These are phyloP conservation scores for Ogataea methanolica DNA, from an alignment of 805 yeast genomes.

Conservation along the genomic window DNA sequence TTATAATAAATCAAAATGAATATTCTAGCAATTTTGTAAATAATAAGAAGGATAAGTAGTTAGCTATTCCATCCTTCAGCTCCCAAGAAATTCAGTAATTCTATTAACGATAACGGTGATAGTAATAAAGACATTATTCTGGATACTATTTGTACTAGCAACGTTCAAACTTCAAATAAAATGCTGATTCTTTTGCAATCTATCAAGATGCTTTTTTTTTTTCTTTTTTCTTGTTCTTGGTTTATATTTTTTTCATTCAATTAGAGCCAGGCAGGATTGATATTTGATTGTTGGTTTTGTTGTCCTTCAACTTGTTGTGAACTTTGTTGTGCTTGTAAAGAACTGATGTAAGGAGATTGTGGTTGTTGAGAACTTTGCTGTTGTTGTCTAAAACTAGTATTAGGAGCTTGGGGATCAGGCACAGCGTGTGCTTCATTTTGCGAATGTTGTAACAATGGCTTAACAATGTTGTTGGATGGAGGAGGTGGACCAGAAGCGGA, in stretches of 20 bases:
- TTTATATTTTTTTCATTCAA: background rate
- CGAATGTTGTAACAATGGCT: slow-evolving; percentile 28
- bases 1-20: too few relatives aligned
- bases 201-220: too few relatives aligned
- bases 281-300: slow-evolving; percentile 16
- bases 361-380: slow-evolving; percentile 30
- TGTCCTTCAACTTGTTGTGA: slow-evolving; percentile 18
- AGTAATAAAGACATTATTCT: too few relatives aligned
- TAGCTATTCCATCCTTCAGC: too few relatives aligned
- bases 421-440: slow-evolving; percentile 29
- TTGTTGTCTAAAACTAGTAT: slow-evolving; percentile 23
- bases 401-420: slow-evolving; percentile 22
- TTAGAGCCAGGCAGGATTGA: slow-evolving; percentile 28
- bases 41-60: too few relatives aligned
- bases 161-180: too few relatives aligned
- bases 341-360: slow-evolving; percentile 7
- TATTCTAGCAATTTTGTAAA: too few relatives aligned
- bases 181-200: too few relatives aligned
- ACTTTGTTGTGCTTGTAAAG: slow-evolving; percentile 6
- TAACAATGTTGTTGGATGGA: slow-evolving; percentile 11
- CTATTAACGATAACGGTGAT: too few relatives aligned
- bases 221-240: too few relatives aligned
- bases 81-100: too few relatives aligned
- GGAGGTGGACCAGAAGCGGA: slow-evolving; percentile 9
- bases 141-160: too few relatives aligned